Evolutionary conservation across 2,329 filamentous ascomycete species (phyloP).

Genomic region (Aspergillus japonicus): DNA sequence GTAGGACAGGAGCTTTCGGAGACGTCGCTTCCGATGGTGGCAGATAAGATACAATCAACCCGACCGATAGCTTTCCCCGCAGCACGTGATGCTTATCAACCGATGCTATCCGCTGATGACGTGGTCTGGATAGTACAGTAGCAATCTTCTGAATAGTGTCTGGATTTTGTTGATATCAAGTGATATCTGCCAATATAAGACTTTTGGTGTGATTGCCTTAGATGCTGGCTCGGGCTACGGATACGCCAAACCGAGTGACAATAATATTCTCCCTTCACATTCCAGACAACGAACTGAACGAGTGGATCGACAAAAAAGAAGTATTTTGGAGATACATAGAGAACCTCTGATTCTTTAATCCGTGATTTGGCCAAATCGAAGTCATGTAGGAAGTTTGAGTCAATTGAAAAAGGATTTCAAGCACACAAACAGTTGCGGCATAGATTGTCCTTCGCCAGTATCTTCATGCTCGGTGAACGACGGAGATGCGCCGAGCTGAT

Average conservation of each 20-base stretch:
- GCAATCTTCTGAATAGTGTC: no score
- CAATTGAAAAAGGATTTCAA: background rate
- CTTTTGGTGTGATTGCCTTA: no score
- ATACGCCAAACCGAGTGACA: background rate
- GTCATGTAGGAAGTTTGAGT: background rate
- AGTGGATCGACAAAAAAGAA: background rate
- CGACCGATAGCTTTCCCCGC: constrained; percentile 24
- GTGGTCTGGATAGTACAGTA: background rate
- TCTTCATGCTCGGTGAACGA: background rate
- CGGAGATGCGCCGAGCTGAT: background rate
- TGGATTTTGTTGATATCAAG: no score
- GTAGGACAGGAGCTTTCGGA: background rate
- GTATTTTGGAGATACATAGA: background rate
- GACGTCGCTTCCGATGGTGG: constrained; percentile 8
- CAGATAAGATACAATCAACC: constrained; percentile 19
- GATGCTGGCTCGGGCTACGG: background rate
- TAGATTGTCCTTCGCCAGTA: background rate
- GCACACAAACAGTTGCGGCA: background rate
- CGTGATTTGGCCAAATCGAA: background rate
- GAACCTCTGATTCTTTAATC: background rate
- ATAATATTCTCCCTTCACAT: background rate
- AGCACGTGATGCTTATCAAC: constrained; percentile 24
- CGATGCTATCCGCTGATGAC: constrained; percentile 15
- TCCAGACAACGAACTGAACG: background rate
- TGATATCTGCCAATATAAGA: no score